phyloP scores from a whole-genome alignment of 1,284 basidiomycete species.

The Ceratobasidium sp. region DNA sequence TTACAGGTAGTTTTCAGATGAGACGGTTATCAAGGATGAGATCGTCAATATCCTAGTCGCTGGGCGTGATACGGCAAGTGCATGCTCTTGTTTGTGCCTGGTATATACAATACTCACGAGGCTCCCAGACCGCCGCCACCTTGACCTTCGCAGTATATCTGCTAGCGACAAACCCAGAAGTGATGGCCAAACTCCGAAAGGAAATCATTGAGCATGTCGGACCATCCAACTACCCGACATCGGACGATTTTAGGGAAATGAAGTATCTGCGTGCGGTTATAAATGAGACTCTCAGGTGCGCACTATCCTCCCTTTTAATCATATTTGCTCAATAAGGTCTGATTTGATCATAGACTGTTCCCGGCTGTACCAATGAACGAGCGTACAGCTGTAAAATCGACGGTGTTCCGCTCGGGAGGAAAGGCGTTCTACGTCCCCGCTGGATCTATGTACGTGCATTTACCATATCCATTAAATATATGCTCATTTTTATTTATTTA shows the following conservation, averaged over 20 bases:
- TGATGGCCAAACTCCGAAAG: conserved; percentile 60
- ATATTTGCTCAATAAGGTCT: no score
- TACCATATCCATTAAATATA: background rate
- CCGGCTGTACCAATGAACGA: conserved; percentile 60
- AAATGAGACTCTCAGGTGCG: conserved; percentile 56
- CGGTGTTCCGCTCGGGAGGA: conserved; percentile 47
- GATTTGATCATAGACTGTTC: conserved; percentile 57
- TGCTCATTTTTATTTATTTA: conserved; percentile 42
- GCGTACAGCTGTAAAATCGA: conserved; percentile 36
- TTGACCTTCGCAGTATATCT: conserved; percentile 66
- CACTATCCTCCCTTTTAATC: no score
- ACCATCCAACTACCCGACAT: conserved; percentile 57
- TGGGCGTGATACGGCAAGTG: conserved; percentile 46
- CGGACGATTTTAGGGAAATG: conserved; percentile 66
- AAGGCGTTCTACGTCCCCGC: conserved; percentile 54
- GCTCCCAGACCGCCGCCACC: conserved; percentile 61
- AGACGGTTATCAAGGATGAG: conserved; percentile 44
- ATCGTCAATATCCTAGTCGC: conserved; percentile 47
- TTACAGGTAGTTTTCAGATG: no score
- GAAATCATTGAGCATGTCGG: conserved; percentile 66
- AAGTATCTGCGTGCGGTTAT: conserved; percentile 68
- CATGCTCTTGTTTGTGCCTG: background rate
- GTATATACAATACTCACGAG: background rate
- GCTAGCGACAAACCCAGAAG: conserved; percentile 61
- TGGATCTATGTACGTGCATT: conserved; percentile 42